phyloP scores from a whole-genome alignment of 2,329 filamentous ascomycete species.

The Ascochyta koolunga region DNA sequence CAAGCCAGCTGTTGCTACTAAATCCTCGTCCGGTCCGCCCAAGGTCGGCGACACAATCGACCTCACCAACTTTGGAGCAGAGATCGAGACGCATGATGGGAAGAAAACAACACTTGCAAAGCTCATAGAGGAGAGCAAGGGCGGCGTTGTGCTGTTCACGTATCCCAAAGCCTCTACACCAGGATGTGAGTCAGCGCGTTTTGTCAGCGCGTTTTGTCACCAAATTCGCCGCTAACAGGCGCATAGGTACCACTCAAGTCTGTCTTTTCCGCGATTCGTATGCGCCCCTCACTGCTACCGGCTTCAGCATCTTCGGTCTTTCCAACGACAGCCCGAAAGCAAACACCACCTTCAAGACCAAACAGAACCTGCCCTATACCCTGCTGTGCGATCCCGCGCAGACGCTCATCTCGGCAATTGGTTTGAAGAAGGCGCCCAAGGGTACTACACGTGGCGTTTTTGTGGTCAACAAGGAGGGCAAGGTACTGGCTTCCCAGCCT shows the following conservation, averaged over 20 bases:
- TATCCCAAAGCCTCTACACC: slow-evolving; percentile 95
- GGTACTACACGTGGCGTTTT: slow-evolving; percentile 88
- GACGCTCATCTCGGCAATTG: slow-evolving; percentile 81
- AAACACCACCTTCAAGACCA: slow-evolving; percentile 90
- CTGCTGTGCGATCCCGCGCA: slow-evolving; percentile 82
- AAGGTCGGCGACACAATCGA: slow-evolving; percentile 60
- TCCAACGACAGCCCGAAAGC: slow-evolving; percentile 86
- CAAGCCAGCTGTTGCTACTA: slow-evolving; percentile 28
- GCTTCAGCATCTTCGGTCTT: slow-evolving; percentile 87
- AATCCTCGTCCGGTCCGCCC: slow-evolving; percentile 24
- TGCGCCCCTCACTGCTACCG: slow-evolving; percentile 73
- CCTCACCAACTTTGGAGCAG: slow-evolving; percentile 64
- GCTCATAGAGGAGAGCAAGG: slow-evolving; percentile 81
- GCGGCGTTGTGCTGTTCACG: slow-evolving; percentile 89
- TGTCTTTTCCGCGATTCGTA: slow-evolving; percentile 93
- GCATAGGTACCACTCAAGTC: slow-evolving; percentile 84
- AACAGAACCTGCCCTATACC: slow-evolving; percentile 86
- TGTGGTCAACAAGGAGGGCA: slow-evolving; percentile 80
- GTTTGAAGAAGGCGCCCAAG: slow-evolving; percentile 83
- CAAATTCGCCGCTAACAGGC: slow-evolving; percentile 17
- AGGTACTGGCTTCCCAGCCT: slow-evolving; percentile 74
- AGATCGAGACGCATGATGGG: slow-evolving; percentile 86
- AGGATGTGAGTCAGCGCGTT: slow-evolving; percentile 73
- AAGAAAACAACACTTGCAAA: slow-evolving; percentile 77
- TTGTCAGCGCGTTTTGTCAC: not conserved